Evolutionary conservation across 140 eudicot genomes (phyloP).

Genomic region (Senecio squalidus): DNA sequence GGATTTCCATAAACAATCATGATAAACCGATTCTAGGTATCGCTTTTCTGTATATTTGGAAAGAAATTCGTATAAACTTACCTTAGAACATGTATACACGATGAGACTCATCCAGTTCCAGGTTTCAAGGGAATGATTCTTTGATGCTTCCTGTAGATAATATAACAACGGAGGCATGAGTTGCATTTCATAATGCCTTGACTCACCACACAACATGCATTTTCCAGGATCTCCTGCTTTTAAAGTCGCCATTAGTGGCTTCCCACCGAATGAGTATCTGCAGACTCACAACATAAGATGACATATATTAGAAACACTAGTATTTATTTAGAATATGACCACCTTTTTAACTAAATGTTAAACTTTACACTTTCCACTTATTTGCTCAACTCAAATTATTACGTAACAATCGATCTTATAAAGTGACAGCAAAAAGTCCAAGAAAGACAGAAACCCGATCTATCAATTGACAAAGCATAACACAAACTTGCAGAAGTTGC

Average conservation of each 20-base stretch:
- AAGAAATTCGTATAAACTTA: constrained; percentile 19
- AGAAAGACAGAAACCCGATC: no score
- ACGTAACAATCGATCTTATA: not conserved
- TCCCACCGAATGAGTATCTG: constrained; percentile 82
- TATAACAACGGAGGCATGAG: constrained; percentile 80
- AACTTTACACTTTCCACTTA: not conserved
- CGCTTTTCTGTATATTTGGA: not conserved
- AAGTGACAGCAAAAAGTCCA: not conserved
- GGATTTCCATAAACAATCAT: no score
- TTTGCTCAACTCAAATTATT: not conserved
- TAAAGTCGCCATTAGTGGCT: constrained; percentile 65
- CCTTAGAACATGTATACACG: constrained; percentile 76
- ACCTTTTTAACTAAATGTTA: not conserved
- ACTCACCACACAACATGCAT: constrained; percentile 70
- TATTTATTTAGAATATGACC: not conserved
- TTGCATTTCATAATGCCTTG: constrained; percentile 81
- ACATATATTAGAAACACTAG: not conserved
- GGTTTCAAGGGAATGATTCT: constrained; percentile 39
- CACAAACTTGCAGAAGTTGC: not conserved
- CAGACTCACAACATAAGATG: not conserved
- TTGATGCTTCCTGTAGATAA: constrained; percentile 61
- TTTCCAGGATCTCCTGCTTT: constrained; percentile 46
- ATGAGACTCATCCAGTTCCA: constrained; percentile 87
- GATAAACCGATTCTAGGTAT: not conserved
- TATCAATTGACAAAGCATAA: no score